Base-by-base conservation (phyloP, 2,329 filamentous ascomycete genomes). In the Nannizzia gypsea region DNA sequence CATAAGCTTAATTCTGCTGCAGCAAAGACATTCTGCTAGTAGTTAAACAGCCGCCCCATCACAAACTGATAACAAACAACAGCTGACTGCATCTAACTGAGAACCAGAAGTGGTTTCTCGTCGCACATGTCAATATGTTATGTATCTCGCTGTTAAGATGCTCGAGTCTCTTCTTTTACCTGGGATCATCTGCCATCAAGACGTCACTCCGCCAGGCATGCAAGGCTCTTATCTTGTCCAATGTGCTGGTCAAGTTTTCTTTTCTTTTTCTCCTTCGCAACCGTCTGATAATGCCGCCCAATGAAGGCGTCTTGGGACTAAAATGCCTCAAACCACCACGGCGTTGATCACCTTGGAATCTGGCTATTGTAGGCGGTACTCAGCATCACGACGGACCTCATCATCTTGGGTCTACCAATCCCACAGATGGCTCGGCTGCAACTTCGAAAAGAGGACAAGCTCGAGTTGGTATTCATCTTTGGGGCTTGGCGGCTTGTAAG, bases 371-470 rank as follows among this genome's bases (percentile, higher is more conserved):
- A 65, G 57, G 63, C 67, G 3, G 57, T 61, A 13, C 63, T 69
- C 56, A 68, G 68, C 36, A 66, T 67, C 20, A n/a, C 63, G 5
- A 66, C 65, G 9, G 67, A 69, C 57, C 57, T 68, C 22, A 26
- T 61, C 8, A 65, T 69, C 55, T 55, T 66, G n/a, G 54, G 62
- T 13, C 60, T 69, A 6, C 68, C 67, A 1, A 61, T 69, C 11
- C 64, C 63, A 5, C 59, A 65, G n/a, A 56, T 69, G 8, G 59
- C 62, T 8, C 44, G 61, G 4, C 59, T 69, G 28, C 60, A 67
- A n/a, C 58, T 68, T 9, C 60, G 63, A 17, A 54, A 52, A 6
- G 57, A 59, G 20, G 62, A 68, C 42, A 66, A 65, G 56, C 59
- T 66, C 28, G 65, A 61, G 2, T 28, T 68, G 24, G 57, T 62